These are phyloP conservation scores for Metrosideros polymorpha DNA, from an alignment of 441 rosid genomes.

Conservation along the genomic window DNA sequence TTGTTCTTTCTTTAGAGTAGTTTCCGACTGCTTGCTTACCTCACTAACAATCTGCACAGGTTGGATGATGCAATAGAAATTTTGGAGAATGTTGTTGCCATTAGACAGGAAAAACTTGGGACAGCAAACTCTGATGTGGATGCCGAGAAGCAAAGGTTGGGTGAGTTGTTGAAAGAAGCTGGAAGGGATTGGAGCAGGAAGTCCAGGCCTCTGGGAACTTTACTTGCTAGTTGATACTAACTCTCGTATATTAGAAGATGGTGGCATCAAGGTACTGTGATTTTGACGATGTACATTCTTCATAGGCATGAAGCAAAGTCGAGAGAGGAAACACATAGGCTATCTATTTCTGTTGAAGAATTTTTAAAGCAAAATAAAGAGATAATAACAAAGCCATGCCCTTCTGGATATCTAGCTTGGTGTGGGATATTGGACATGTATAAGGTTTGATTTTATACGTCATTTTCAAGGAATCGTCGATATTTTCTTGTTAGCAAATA, in stretches of 20 bases:
- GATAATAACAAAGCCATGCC: neutral
- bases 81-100: conserved; percentile 24
- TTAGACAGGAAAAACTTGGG: conserved; percentile 35
- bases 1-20: neutral
- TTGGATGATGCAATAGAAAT: conserved; percentile 35
- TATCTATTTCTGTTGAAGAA: neutral
- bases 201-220: conserved; percentile 24
- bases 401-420: neutral
- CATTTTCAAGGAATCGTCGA: neutral
- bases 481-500: neutral
- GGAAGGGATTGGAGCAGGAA: conserved; percentile 22
- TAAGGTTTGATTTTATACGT: neutral
- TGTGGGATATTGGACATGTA: neutral
- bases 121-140: conserved; percentile 25
- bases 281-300: neutral
- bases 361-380: neutral
- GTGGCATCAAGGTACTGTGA: neutral
- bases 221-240: conserved; percentile 13
- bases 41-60: conserved; percentile 10
- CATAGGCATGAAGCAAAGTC: neutral
- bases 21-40: neutral
- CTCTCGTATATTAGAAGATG: neutral
- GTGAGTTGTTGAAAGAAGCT: conserved; percentile 31
- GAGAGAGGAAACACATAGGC: neutral
- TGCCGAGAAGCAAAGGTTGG: conserved; percentile 28